Base-by-base conservation (phyloP, 2,329 filamentous ascomycete genomes). In the Aspergillus tubingensis region DNA sequence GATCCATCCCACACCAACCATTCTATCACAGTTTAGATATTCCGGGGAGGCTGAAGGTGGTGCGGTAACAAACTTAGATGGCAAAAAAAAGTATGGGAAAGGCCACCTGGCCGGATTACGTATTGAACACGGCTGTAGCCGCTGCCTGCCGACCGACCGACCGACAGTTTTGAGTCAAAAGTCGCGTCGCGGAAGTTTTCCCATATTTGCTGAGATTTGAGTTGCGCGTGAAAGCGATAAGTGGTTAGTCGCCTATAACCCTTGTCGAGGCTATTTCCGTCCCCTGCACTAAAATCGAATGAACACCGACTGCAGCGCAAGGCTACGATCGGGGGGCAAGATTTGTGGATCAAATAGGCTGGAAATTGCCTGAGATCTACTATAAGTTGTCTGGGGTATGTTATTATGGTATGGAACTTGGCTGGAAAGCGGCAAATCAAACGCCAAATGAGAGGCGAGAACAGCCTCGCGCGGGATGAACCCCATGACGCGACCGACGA, bases 401-500 rank as follows among this genome's bases (percentile, higher is more conserved):
- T 36, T 36, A 36, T 36, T 30, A 30, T 30, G 32, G 32, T 36
- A 36, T 36, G 32, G 32, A 36, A 36, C 32, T 36, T 36, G 32
- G 32, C 32, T 36, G 41, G 39, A 3, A 47, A 41, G 53, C 41
- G 53, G 53, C 53, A 55, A 44, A 27, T 27, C 32, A 36, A 30
- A 55, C 53, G 41, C 53, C 53, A 55, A 55, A 55, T 55, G 41
- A 55, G 39, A 55, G 43, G 41, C 39, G 39, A 47, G 39, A 41
- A 55, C 39, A n/a, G 39, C 23, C 27, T 36, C 32, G 32, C 32
- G 32, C 15, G 15, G 19, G 39, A 23, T 8, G 10, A 44, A 55
- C 53, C 53, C 53, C 53, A 55, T 55, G 53, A 55, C 53, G 53
- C 53, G 53, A 55, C 53, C 53, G 39, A 49, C 32, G 32, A 50